Base-by-base conservation (phyloP, 768 basidiomycete species). In the Russula virescens region DNA sequence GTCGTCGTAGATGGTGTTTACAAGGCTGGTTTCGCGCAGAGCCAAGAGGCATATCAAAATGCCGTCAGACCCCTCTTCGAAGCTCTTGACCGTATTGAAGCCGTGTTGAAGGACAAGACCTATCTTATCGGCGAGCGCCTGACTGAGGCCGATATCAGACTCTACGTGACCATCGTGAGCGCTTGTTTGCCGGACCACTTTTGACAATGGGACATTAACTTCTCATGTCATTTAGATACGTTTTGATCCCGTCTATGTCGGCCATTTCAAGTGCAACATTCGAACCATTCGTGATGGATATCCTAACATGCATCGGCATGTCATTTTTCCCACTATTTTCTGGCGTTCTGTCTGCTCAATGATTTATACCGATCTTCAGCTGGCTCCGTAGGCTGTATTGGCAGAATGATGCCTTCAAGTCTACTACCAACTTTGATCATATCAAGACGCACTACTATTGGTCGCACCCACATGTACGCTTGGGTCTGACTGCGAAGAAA, bases 211-310 rank as follows among this genome's bases (percentile, higher is more conserved):
- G 18, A 2, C 38, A 23, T 35, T 54, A 25, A 56, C 53, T 3
- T 2, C 25, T n/a, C 47, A 18, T 23, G 26, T 45, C 34, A 4
- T 2, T 58, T 61, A 91, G 89, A 76, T 92, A 64, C 91, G 93
- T 40, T 95, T 94, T 74, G 94, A 96, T 69, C 86, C 87, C 1
- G 95, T 89, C 18, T 98, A 98, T 74, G 81, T 88, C 51, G 84
- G 87, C 0, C 91, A 94, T 72, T 98, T 98, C 82, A 98, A 98
- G 69, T 95, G 93, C 77, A 94, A 96, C 78, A 72, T 92, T 66
- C 85, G 87, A 34, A 85, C 82, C 47, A 90, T 97, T 71, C 91
- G 95, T 25, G 77, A 85, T 69, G 89, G 89, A 7, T 98, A 94
- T 74, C 94, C 95, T 21, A 81, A 85, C 52, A 82, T 97, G 53